Conservation (phyloP, 1,284 basidiomycete species). For the Pholiota adiposa region DNA sequence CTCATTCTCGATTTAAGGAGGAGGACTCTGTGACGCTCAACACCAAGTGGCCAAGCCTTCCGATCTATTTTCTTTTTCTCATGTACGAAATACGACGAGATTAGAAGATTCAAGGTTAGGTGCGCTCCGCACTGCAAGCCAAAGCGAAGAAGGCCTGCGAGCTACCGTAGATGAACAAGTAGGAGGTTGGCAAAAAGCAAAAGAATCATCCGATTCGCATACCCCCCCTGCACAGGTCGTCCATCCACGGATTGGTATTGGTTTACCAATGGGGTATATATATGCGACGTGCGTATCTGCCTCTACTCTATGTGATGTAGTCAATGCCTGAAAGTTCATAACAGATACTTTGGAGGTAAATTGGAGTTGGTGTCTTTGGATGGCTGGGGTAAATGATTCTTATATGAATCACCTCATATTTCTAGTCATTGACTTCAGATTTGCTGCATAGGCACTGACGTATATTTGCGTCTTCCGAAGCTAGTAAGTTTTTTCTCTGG, state of each 20-base stretch:
- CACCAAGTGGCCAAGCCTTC: constrained; percentile 60
- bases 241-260: constrained; percentile 75
- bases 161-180: constrained; percentile 82
- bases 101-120: constrained; percentile 70
- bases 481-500: constrained; percentile 57
- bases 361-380: constrained; percentile 82
- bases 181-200: constrained; percentile 45
- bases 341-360: constrained; percentile 81
- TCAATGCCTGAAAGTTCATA: background rate
- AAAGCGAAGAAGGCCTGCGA: constrained; percentile 63
- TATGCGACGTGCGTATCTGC: constrained; percentile 70
- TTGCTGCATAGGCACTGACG: constrained; percentile 83
- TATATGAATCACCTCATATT: no score
- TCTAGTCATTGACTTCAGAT: no score
- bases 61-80: constrained; percentile 84
- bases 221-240: constrained; percentile 46
- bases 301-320: background rate
- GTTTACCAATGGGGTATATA: constrained; percentile 85
- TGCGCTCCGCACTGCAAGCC: constrained; percentile 69
- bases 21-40: constrained; percentile 59
- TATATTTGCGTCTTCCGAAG: constrained; percentile 80
- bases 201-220: constrained; percentile 12
- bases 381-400: constrained; percentile 68
- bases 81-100: constrained; percentile 72
- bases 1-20: constrained; percentile 49